phyloP scores from a whole-genome alignment of 2,329 filamentous ascomycete genomes.

The Arthrobotrys entomopaga region DNA sequence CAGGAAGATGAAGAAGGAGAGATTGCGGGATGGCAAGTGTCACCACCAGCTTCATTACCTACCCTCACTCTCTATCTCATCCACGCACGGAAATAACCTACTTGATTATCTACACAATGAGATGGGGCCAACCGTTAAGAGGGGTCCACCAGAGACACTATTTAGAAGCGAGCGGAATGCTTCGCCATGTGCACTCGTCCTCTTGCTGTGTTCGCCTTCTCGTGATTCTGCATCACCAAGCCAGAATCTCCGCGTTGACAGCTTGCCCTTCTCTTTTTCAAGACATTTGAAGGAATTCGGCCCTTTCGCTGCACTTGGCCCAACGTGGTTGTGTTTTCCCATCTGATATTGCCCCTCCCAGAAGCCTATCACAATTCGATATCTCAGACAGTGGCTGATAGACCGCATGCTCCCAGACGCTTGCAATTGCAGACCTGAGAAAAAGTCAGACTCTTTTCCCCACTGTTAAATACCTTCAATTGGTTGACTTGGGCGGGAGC shows the following conservation, averaged over 20 bases:
- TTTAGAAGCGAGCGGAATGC: conserved; percentile 17
- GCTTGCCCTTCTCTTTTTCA: background rate
- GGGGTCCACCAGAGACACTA: conserved; percentile 6
- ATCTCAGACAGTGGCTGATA: conserved; percentile 53
- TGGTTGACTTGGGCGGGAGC: conserved; percentile 36
- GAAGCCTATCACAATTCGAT: conserved; percentile 29
- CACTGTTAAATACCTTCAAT: conserved; percentile 35
- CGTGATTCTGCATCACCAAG: conserved; percentile 23
- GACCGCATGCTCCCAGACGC: conserved; percentile 16
- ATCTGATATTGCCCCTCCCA: background rate
- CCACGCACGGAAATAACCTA: background rate
- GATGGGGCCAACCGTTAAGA: background rate
- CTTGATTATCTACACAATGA: background rate
- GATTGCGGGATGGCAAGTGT: background rate
- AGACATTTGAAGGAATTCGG: background rate
- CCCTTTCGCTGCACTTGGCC: conserved; percentile 17
- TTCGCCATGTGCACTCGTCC: conserved; percentile 33
- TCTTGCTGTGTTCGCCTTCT: conserved; percentile 13
- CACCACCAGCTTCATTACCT: conserved; percentile 14
- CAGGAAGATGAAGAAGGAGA: conserved; percentile 3
- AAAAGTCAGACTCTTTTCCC: conserved; percentile 12
- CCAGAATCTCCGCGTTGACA: background rate
- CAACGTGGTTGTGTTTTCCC: conserved; percentile 30
- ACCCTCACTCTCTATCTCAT: too few relatives aligned
- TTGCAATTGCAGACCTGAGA: conserved; percentile 17